A percentile compares a stretch with the other conserved stretches of the same genome.
Evolutionary conservation across 2,329 filamentous ascomycete genomes (phyloP).

Genomic region (Sarocladiaceae sp.): DNA sequence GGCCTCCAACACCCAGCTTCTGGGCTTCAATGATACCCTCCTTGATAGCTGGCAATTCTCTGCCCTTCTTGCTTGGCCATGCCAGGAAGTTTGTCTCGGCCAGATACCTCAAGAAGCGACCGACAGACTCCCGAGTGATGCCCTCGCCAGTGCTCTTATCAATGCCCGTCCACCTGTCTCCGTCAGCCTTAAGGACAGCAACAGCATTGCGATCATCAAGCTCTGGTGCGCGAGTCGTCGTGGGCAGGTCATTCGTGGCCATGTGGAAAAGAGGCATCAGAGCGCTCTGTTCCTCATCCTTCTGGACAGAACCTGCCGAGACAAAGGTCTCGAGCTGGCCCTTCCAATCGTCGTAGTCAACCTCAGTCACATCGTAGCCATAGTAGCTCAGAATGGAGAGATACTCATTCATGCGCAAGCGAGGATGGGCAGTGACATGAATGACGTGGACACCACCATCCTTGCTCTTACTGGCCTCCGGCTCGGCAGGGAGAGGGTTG

Average conservation of each 20-base stretch:
- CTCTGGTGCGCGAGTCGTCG: conserved; percentile 62
- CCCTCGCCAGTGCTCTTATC: conserved; percentile 43
- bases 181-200: conserved; percentile 56
- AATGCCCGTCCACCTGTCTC: conserved; percentile 48
- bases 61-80: conserved; percentile 20
- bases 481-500: conserved; percentile 41
- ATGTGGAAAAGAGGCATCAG: conserved; percentile 67
- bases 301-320: conserved; percentile 13
- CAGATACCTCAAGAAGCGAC: conserved; percentile 21
- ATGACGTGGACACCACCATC: conserved; percentile 46
- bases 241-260: conserved; percentile 60
- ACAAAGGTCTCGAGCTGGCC: conserved; percentile 15
- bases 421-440: conserved; percentile 74
- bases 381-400: conserved; percentile 64
- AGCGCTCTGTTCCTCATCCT: conserved; percentile 22
- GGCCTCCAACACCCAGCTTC: conserved; percentile 18
- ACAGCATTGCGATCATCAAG: conserved; percentile 61
- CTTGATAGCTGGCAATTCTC: conserved; percentile 18
- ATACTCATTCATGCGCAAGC: conserved; percentile 72
- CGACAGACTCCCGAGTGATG: conserved; percentile 19
- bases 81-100: conserved; percentile 23
- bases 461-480: conserved; percentile 9
- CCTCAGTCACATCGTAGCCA: conserved; percentile 65
- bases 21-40: conserved; percentile 15
- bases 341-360: conserved; percentile 52